These are phyloP conservation scores for Eutrema heterophyllum DNA, from an alignment of 345 rosid species.

Conservation along the genomic window DNA sequence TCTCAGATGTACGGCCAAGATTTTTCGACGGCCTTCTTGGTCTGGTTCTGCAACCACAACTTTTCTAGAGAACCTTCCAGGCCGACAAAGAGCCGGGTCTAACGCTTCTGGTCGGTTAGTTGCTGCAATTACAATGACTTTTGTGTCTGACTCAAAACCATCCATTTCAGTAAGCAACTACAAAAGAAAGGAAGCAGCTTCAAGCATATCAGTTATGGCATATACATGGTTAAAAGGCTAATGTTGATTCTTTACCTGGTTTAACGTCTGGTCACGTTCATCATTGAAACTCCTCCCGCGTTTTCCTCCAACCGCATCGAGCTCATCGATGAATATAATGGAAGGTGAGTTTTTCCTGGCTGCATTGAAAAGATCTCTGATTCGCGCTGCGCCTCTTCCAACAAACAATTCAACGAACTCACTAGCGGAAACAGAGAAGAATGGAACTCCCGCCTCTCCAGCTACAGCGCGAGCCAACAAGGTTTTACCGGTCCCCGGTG, in stretches of 20 bases:
- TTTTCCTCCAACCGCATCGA: constrained; percentile 96
- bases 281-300: constrained; percentile 98
- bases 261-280: constrained; percentile 93
- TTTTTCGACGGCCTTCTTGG: constrained; percentile 84
- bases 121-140: constrained; percentile 86
- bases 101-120: constrained; percentile 94
- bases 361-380: constrained; percentile 76
- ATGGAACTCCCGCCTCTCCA: constrained; percentile 96
- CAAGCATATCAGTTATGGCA: neutral
- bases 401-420: constrained; percentile 97
- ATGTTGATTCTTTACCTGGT: constrained; percentile 53
- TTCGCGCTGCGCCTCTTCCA: constrained; percentile 97
- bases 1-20: constrained; percentile 83
- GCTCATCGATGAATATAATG: constrained; percentile 92
- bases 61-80: constrained; percentile 96
- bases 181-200: constrained; percentile 24
- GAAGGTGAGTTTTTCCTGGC: constrained; percentile 88
- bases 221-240: neutral
- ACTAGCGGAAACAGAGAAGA: constrained; percentile 90
- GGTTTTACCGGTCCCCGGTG: constrained; percentile 98
- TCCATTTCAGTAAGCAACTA: constrained; percentile 99
- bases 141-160: constrained; percentile 83
- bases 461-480: constrained; percentile 95
- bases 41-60: constrained; percentile 90
- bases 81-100: constrained; percentile 92